Evolutionary conservation across 129 eudicot genomes (phyloP).

Genomic region (Escallonia herrerae): DNA sequence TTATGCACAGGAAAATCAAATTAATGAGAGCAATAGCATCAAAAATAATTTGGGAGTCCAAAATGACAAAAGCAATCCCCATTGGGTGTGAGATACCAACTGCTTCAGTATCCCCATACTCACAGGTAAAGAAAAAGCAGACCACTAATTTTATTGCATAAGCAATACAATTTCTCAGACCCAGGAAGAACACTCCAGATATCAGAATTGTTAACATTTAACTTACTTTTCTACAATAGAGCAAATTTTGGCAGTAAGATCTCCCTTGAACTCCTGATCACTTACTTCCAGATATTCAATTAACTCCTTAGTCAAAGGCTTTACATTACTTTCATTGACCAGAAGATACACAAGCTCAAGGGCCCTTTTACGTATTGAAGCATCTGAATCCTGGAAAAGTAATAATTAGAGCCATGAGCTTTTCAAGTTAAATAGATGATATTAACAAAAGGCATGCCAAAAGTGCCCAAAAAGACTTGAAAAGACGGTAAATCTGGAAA

Average conservation of each 20-base stretch:
- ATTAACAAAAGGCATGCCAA: neutral
- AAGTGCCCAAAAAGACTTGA: slow-evolving; percentile 1
- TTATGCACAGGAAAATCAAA: neutral
- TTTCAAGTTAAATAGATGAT: slow-evolving; percentile 6
- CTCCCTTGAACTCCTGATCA: slow-evolving; percentile 91
- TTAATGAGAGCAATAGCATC: neutral
- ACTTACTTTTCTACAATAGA: slow-evolving; percentile 95
- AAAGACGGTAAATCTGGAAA: neutral
- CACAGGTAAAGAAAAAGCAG: too few relatives aligned
- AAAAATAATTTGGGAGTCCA: neutral
- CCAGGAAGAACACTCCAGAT: neutral
- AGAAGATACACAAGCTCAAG: slow-evolving; percentile 94
- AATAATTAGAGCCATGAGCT: slow-evolving; percentile 14
- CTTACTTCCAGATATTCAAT: slow-evolving; percentile 87
- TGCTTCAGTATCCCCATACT: too few relatives aligned
- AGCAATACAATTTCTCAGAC: neutral
- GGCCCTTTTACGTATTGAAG: slow-evolving; percentile 95
- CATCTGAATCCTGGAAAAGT: slow-evolving; percentile 86
- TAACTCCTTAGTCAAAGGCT: slow-evolving; percentile 84
- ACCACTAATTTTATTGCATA: too few relatives aligned
- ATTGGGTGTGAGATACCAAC: too few relatives aligned
- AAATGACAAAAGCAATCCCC: neutral
- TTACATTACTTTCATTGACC: slow-evolving; percentile 83
- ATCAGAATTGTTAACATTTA: neutral
- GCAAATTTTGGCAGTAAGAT: slow-evolving; percentile 92